phyloP scores from a whole-genome alignment of 2,329 filamentous ascomycete species.

The Botryosphaeria dothidea region DNA sequence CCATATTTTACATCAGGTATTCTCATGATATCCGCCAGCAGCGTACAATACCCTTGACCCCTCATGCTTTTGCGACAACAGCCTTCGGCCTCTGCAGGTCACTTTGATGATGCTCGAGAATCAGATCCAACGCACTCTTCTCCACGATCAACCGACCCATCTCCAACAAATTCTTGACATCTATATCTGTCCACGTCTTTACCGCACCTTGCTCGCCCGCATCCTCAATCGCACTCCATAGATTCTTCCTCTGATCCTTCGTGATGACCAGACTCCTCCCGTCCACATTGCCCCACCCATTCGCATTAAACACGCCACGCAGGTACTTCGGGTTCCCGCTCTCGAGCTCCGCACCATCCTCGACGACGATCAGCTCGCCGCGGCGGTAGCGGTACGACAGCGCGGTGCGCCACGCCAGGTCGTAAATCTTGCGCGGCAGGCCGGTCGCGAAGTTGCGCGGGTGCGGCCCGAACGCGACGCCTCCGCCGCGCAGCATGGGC shows the following conservation, averaged over 20 bases:
- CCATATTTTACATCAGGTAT: constrained; percentile 20
- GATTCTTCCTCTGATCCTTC: constrained; percentile 27
- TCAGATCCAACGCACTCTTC: constrained; percentile 71
- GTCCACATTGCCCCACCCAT: constrained; percentile 53
- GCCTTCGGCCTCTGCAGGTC: constrained; percentile 10
- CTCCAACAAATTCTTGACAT: constrained; percentile 92
- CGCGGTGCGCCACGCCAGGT: constrained; percentile 91
- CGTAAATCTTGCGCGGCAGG: constrained; percentile 87
- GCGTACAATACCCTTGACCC: constrained; percentile 43
- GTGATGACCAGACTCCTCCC: constrained; percentile 19
- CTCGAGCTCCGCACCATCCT: constrained; percentile 72
- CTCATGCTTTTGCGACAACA: constrained; percentile 41
- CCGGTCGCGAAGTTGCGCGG: constrained; percentile 86
- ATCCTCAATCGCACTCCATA: constrained; percentile 58
- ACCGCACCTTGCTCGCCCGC: constrained; percentile 60
- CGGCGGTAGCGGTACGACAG: constrained; percentile 86
- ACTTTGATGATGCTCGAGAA: constrained; percentile 69
- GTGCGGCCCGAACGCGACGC: constrained; percentile 85
- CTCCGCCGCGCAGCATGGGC: constrained; percentile 80
- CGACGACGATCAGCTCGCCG: constrained; percentile 83
- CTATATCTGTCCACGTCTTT: constrained; percentile 74
- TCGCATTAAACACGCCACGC: constrained; percentile 66
- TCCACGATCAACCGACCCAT: constrained; percentile 85
- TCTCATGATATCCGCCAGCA: not conserved
- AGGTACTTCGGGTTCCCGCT: constrained; percentile 65